Base-by-base conservation (phyloP, 139 green algal species). In the Coelastrella sp. region DNA sequence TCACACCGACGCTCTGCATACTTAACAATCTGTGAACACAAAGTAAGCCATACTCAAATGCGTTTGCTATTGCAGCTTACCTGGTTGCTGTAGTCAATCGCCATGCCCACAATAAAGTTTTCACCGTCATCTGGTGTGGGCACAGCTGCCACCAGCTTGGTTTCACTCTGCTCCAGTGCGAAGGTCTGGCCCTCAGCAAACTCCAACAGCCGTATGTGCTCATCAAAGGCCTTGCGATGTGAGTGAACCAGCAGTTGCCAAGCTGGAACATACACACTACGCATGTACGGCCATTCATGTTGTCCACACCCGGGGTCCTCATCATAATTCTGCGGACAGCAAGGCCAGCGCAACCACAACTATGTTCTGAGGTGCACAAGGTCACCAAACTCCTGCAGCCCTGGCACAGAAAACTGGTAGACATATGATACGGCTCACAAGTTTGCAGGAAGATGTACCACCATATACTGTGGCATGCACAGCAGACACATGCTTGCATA, bases 251-350 rank as follows among this genome's bases (percentile, higher is more conserved):
- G 15, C 25, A 87, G 82, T 15, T 75, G 21, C 82, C 82, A 87
- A 38, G 53, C 57, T 25, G 69, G 71, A 23, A 87, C 71, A 37
- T 50, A 77, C 11, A 63, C 60, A 17, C n/a, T 35, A 2, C 41
- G 27, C 27, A 87, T 53, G 82, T 87, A 87, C 21, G 82, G 82
- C 82, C 82, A 87, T 32, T 74, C 34, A 37, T 69, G 40, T 7
- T 32, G 23, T 34, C 30, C 53, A n/a, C 82, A 86, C 19, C 59
- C 71, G 4, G 59, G 34, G 13, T 76, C 57, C 51, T 86, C 79
- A 25, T 85, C 79, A 7, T 64, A 15, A 35, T 60, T 79, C 68
- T 86, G 68, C 15, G 30, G 63, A 21, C 15, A 38, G 27, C 27
- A 23, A n/a, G n/a, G n/a, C n/a, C n/a, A n/a, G n/a, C n/a, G n/a